Evolutionary conservation across 2,329 filamentous ascomycete species (phyloP).

Genomic region (Ophiosphaerella korrae): DNA sequence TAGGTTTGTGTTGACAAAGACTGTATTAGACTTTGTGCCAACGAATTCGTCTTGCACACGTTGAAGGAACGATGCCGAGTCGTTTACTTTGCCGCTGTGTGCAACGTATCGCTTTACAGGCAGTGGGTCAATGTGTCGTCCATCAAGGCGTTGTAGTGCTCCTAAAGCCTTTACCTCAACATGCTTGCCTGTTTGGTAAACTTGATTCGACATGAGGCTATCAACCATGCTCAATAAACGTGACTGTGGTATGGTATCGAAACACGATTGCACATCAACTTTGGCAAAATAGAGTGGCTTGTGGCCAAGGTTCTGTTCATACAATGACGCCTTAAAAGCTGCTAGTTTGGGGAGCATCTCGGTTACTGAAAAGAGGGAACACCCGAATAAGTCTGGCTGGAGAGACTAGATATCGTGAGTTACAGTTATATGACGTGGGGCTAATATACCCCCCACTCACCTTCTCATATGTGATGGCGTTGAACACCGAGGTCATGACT

Average conservation of each 20-base stretch:
- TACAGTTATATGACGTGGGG: not conserved
- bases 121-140: slow-evolving; percentile 35
- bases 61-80: slow-evolving; percentile 39
- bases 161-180: slow-evolving; percentile 67
- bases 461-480: slow-evolving; percentile 79
- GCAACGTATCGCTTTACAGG: slow-evolving; percentile 49
- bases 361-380: slow-evolving; percentile 78
- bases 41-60: slow-evolving; percentile 38
- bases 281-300: slow-evolving; percentile 82
- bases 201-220: slow-evolving; percentile 59
- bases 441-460: slow-evolving; percentile 46
- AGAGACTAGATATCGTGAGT: slow-evolving; percentile 29
- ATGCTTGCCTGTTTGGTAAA: slow-evolving; percentile 76
- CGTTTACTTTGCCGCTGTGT: slow-evolving; percentile 40
- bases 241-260: slow-evolving; percentile 90
- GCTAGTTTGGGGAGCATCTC: slow-evolving; percentile 79
- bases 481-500: slow-evolving; percentile 74
- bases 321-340: slow-evolving; percentile 64
- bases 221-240: slow-evolving; percentile 71
- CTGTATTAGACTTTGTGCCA: slow-evolving; percentile 60
- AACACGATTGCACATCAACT: slow-evolving; percentile 87
- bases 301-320: slow-evolving; percentile 36
- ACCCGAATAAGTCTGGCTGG: slow-evolving; percentile 67
- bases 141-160: slow-evolving; percentile 39
- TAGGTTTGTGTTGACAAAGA: slow-evolving; percentile 75